Evolutionary conservation across 306 rosid genomes (phyloP).

Genomic region (Abrus pulchellus): DNA sequence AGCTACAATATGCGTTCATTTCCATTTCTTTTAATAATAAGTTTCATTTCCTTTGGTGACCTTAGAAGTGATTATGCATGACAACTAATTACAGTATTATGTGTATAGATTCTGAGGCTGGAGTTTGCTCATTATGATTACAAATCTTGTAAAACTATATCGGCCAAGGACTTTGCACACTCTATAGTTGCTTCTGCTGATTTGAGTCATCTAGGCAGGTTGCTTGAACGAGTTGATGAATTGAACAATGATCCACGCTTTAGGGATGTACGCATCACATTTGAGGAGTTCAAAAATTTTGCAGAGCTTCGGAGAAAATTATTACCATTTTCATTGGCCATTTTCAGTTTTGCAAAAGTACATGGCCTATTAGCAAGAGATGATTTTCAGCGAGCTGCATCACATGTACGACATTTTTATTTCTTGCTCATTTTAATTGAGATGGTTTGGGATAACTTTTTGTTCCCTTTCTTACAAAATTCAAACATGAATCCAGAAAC

Average conservation of each 20-base stretch:
- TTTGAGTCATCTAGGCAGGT: constrained; percentile 21
- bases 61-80: background rate
- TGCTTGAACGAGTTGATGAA: constrained; percentile 16
- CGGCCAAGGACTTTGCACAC: constrained; percentile 23
- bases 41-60: background rate
- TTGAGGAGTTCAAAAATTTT: constrained; percentile 27
- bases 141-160: constrained; percentile 4
- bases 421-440: constrained; percentile 11
- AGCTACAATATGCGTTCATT: too few species aligned
- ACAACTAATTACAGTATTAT: background rate
- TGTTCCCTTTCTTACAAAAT: background rate
- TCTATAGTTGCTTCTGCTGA: constrained; percentile 32
- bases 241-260: background rate
- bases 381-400: constrained; percentile 32
- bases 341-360: constrained; percentile 28
- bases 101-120: constrained; percentile 11
- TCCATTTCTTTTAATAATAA: too few species aligned
- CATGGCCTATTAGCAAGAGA: constrained; percentile 12
- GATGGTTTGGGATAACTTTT: background rate
- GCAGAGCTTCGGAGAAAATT: constrained; percentile 19
- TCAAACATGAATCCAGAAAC: background rate
- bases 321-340: constrained; percentile 11
- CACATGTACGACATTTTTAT: constrained; percentile 9
- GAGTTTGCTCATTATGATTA: constrained; percentile 31
- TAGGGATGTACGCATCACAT: constrained; percentile 23